phyloP scores from a whole-genome alignment of 2,329 filamentous ascomycete genomes.

The Fusarium pininemorale region DNA sequence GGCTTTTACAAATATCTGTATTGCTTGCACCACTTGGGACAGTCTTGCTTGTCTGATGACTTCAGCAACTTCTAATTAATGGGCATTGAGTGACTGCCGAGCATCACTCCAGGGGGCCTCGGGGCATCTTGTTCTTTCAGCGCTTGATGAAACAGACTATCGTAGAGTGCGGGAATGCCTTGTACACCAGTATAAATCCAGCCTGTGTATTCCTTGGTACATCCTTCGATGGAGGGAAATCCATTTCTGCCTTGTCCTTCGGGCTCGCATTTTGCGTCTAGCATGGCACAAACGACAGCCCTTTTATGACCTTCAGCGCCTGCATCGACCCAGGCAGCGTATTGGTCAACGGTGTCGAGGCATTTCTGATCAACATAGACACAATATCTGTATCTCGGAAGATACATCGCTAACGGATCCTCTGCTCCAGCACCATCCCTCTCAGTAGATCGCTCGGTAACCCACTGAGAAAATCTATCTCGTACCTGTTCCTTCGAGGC shows the following conservation, averaged over 20 bases:
- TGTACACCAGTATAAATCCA: not conserved
- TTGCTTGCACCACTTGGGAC: not conserved
- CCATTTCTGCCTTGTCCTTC: not conserved
- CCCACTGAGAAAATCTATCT: not conserved
- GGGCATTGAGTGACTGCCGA: not conserved
- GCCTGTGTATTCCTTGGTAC: not conserved
- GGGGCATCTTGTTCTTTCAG: not conserved
- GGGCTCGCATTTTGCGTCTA: not conserved
- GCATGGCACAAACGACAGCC: not conserved
- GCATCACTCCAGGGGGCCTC: not conserved
- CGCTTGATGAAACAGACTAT: not conserved
- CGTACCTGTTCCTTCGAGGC: slow-evolving; percentile 8
- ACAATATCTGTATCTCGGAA: not conserved
- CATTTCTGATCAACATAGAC: not conserved
- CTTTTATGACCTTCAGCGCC: rapidly evolving
- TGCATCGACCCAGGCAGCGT: not conserved
- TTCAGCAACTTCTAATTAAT: not conserved
- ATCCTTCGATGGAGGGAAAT: not conserved
- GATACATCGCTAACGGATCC: not conserved
- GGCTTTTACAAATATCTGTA: too few species aligned
- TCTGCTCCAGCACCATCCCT: not conserved
- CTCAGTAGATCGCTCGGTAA: not conserved
- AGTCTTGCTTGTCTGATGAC: not conserved
- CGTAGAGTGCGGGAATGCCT: not conserved
- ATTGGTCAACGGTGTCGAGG: not conserved